Base-by-base conservation (phyloP, 1,284 basidiomycete genomes). In the Lentinus polychrous region DNA sequence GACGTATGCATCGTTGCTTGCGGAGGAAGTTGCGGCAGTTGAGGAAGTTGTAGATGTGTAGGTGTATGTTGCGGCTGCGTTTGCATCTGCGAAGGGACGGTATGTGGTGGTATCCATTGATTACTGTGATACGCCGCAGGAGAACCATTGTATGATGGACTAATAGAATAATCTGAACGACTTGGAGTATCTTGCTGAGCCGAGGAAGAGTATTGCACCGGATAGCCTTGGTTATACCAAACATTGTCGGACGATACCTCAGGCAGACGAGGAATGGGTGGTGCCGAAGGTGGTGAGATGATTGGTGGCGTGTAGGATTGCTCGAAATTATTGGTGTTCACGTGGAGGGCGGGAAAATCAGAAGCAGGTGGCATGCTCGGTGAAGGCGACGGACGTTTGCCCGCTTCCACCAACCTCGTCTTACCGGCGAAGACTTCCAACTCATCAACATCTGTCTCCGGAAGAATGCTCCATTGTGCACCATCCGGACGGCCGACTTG, bases 391-490 rank as follows among this genome's bases (percentile, higher is more conserved):
- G 57, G 54, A 10, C 55, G 55, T 48, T 60, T 78, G 57, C 72
- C 76, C 4, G 27, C 27, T 45, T 79, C 76, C 5, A 61, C 52
- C 27, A 61, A 52, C 15, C 53, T 46, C n/a, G 57, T 60, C 31
- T 57, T 55, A 11, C 63, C 81, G 17, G 81, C 81, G 49, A 83
- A 83, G 22, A 84, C 68, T 35, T 82, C 79, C n/a, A 84, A 70
- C 58, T 82, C 81, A 52, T 84, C 78, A 39, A 73, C 79, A 50
- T 76, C 74, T 33, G 65, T 59, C 44, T 52, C 43, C 45, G 46
- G 38, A 20, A 61, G 53, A 35, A 57, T 43, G n/a, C 45, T 57
- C 59, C 57, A 61, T 17, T 53, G 52, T 22, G 56, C 50, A 34
- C 59, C 60, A 36, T 55, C 49, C 43, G 54, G 35, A 11, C 49